Evolutionary conservation across 2,329 filamentous ascomycete genomes (phyloP), one percentile per base, ranked within the genome.

Genomic region (Ophiobolus disseminans): DNA sequence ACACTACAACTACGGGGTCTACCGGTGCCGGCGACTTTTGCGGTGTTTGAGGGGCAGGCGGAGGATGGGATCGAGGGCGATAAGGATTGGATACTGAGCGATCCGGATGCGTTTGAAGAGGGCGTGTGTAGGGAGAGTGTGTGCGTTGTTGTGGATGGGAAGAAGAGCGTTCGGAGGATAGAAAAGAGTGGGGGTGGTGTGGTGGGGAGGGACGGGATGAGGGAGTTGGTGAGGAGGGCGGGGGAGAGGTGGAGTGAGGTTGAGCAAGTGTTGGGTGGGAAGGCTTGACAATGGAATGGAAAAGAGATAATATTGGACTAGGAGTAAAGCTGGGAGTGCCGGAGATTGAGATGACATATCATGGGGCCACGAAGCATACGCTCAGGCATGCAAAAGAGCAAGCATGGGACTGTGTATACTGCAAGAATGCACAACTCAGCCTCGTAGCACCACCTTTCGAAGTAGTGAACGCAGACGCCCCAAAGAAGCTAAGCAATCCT

Each of bases 91-190:
- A 78, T 97, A 2, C 75, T 99, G 48, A 84, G 89, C 5, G 94
- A 99, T 75, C 91, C 91, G 2, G 94, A 99, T 75, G 84, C 86
- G 17, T 87, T 96, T 60, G 94, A 99, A 76, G 94, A 97, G 76
- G 84, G 82, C 7, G 75, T 96, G 34, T 96, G 91, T 68, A 80
- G 86, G 53, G 94, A 99, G 79, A 82, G 75, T n/a, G 78, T 94
- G n/a, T 92, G 87, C 2, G 77, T 96, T 25, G 86, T 94, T 39
- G 84, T 96, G n/a, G 88, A 93, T 68, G 77, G 81, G 55, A 91
- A 91, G 17, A 90, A 89, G 16, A 82, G 83, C 11, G 76, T 86
- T 6, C 41, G 76, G 90, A 41, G 87, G 85, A 54, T 97, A 53
- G 90, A 94, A 63, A 97, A 96, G 79, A 85, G 82, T 56, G 94